These are phyloP conservation scores for Sporothrix pallida DNA, from an alignment of 2,329 filamentous ascomycete genomes.

Conservation along the genomic window DNA sequence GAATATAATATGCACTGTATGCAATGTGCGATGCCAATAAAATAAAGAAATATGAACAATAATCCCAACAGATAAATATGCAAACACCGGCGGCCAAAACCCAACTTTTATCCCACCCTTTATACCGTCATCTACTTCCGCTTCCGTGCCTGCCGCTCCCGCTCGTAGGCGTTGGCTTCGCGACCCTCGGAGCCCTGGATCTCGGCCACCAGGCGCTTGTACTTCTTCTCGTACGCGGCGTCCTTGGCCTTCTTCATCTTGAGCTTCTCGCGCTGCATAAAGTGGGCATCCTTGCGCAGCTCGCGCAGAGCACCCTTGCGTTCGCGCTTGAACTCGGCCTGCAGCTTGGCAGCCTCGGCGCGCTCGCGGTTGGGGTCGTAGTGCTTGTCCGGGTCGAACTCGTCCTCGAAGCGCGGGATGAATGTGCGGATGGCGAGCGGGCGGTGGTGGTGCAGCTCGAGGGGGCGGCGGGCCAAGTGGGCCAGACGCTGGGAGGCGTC, in stretches of 20 bases:
- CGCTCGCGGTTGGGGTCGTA: conserved; percentile 96
- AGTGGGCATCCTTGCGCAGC: conserved; percentile 91
- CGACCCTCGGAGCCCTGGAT: conserved; percentile 93
- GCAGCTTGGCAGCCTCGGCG: conserved; percentile 81
- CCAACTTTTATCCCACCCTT: background rate
- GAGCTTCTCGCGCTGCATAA: conserved; percentile 88
- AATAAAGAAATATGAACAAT: no score
- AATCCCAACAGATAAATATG: no score
- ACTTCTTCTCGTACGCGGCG: conserved; percentile 94
- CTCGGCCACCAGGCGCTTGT: conserved; percentile 86
- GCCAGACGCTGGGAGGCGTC: conserved; percentile 64
- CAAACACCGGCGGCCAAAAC: no score
- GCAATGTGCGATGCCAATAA: no score
- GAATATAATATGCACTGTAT: no score
- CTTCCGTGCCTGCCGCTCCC: conserved; percentile 79
- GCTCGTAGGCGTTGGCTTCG: conserved; percentile 86
- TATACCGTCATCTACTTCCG: conserved; percentile 49
- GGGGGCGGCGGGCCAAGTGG: conserved; percentile 71
- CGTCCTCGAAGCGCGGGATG: conserved; percentile 94
- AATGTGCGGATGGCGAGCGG: conserved; percentile 86
- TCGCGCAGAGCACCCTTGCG: conserved; percentile 93
- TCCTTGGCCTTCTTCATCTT: conserved; percentile 92
- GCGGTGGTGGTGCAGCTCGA: conserved; percentile 87
- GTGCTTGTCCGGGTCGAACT: conserved; percentile 92
- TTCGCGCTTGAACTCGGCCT: conserved; percentile 92